Evolutionary conservation across 306 rosid species (phyloP), one percentile per base, ranked within the genome.

Genomic region (Cicer bijugum): DNA sequence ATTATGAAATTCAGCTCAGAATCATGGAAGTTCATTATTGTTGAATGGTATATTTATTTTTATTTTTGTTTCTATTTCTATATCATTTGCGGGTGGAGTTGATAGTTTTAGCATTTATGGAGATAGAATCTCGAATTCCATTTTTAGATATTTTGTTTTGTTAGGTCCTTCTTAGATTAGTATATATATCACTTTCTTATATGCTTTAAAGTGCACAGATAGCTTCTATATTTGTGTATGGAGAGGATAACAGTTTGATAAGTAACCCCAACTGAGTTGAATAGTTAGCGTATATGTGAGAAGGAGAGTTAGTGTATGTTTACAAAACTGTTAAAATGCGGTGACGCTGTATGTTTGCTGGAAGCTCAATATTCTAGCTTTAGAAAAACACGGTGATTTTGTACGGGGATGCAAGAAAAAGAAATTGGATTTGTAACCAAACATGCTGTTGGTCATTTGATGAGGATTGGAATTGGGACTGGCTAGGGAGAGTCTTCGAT

Each of bases 81-180:
- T 52, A 23, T 35, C 39, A 23, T 23, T 23, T 40, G 52, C 0
- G 11, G 47, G 47, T 28, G 55, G 56, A 9, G 80, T 56, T n/a
- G 45, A 45, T 71, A 62, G 45, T 45, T 37, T 73, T 46, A 40
- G 53, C 20, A 6, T 64, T 33, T 19, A 6, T 15, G 33, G 42
- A 38, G 50, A 28, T 4, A 28, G 0, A 28, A 28, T 28, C 35
- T 4, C 35, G 35, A 28, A 28, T 3, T 5, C 72, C 43, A 20
- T 76, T 61, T 81, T 9, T 61, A 3, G 57, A 51, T 57, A 40
- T 62, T 33, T 39, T 47, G 33, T 56, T 57, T 23, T 64, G 33
- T 53, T 53, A 46, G 47, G 57, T 71, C 17, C 46, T 12, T 47
- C 6, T 12, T 12, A 12, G 53, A 12, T 48, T 48, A 48, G 51